Evolutionary conservation across 192 early-diverging fungal genomes (phyloP).

Genomic region (Radiomyces spectabilis): DNA sequence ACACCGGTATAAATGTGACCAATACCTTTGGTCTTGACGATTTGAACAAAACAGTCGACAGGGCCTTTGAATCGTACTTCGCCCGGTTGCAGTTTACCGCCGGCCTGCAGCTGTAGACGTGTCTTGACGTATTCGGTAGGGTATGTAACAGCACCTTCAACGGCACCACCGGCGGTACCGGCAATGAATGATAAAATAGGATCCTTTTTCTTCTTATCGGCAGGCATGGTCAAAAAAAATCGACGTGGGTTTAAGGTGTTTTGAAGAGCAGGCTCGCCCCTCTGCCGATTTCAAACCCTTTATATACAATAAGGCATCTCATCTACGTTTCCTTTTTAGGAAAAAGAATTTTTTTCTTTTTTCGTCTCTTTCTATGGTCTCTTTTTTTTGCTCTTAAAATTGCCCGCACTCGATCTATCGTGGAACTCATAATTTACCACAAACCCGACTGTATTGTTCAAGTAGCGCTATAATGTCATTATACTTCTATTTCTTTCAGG

Average conservation of each 20-base stretch:
- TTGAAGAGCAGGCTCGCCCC: neutral
- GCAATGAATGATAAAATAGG: constrained; percentile 66
- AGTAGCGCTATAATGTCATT: too few species aligned
- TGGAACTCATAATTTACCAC: too few species aligned
- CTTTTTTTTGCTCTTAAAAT: constrained; percentile 4
- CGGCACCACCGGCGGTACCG: constrained; percentile 80
- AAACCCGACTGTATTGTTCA: too few species aligned
- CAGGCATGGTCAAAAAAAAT: constrained; percentile 4
- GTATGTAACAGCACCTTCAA: constrained; percentile 90
- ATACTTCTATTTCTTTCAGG: too few species aligned
- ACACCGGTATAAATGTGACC: constrained; percentile 79
- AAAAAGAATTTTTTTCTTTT: constrained; percentile 2
- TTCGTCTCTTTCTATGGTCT: neutral
- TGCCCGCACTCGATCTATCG: too few species aligned
- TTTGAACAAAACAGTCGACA: constrained; percentile 68
- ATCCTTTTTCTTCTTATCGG: constrained; percentile 24
- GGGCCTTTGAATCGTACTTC: constrained; percentile 65
- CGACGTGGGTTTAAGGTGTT: neutral
- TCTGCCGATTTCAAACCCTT: too few species aligned
- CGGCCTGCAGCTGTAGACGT: constrained; percentile 83
- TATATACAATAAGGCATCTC: too few species aligned
- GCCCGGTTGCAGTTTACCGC: constrained; percentile 22
- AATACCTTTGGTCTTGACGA: constrained; percentile 66
- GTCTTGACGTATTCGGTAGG: constrained; percentile 97
- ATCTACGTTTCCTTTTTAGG: too few species aligned